A percentile compares a stretch with the other conserved stretches of the same genome.
These are phyloP conservation scores for Pichia terricola DNA, from an alignment of 1,139 yeast species.

Conservation along the genomic window DNA sequence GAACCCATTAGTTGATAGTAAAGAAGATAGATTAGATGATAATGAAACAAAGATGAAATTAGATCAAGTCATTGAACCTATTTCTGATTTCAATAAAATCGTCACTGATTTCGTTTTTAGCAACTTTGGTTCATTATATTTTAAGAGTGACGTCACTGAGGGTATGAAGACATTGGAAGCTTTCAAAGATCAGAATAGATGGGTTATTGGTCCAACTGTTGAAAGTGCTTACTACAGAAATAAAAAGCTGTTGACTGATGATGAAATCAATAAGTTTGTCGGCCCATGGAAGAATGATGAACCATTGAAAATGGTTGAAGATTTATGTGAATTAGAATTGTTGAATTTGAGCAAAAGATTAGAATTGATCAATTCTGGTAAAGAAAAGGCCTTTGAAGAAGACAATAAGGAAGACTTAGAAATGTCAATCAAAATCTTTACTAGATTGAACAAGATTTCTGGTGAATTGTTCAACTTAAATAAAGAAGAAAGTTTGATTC, in stretches of 20 bases:
- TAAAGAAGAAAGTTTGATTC: conserved; percentile 29
- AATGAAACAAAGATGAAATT: conserved; percentile 37
- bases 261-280: conserved; percentile 35
- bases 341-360: conserved; percentile 52
- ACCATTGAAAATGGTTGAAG: conserved; percentile 51
- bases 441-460: conserved; percentile 46
- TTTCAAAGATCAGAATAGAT: conserved; percentile 63
- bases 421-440: conserved; percentile 47
- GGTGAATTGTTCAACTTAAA: conserved; percentile 44
- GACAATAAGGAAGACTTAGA: conserved; percentile 26
- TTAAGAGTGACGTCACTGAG: conserved; percentile 41
- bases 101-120: conserved; percentile 49
- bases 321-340: conserved; percentile 58
- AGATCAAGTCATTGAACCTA: conserved; percentile 48
- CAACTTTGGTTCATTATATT: conserved; percentile 75
- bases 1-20: conserved; percentile 64
- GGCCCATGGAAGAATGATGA: conserved; percentile 71
- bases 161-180: conserved; percentile 28
- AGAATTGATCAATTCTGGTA: conserved; percentile 41
- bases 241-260: conserved; percentile 38
- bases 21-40: conserved; percentile 27
- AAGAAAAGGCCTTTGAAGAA: conserved; percentile 25
- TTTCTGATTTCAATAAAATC: conserved; percentile 48
- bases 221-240: conserved; percentile 72
- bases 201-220: conserved; percentile 87